Evolutionary conservation across 108 stramenopile genomes (phyloP).

Genomic region (Fragilaria radians): DNA sequence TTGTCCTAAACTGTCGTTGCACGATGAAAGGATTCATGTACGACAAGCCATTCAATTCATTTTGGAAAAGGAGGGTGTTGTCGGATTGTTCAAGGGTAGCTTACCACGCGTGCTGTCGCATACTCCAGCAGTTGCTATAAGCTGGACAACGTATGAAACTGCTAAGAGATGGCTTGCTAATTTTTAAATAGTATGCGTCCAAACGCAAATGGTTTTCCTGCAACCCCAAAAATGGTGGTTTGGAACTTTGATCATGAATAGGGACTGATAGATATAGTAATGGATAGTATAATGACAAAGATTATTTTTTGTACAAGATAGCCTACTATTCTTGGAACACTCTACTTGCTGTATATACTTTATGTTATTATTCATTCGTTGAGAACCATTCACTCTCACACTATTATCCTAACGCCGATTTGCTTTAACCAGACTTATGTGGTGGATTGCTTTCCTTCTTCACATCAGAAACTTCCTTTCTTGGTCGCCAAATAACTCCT

Average conservation of each 20-base stretch:
- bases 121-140: conserved; percentile 95
- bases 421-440: conserved; percentile 49
- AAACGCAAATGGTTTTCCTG: no score
- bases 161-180: conserved; percentile 55
- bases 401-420: no score
- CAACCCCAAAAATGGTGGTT: no score
- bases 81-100: conserved; percentile 87
- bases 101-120: conserved; percentile 81
- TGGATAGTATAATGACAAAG: no score
- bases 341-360: no score
- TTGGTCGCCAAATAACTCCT: conserved; percentile 57
- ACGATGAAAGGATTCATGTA: conserved; percentile 12
- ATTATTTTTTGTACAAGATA: no score
- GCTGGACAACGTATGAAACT: conserved; percentile 97
- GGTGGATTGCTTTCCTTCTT: conserved; percentile 49
- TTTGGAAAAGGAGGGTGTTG: conserved; percentile 72
- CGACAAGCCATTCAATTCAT: conserved; percentile 79
- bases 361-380: no score
- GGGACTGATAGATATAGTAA: no score
- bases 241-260: no score
- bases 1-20: conserved; percentile 4
- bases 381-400: no score
- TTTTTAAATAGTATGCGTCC: no score
- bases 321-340: no score
- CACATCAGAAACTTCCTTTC: conserved; percentile 11